Conservation (phyloP, 106 monocot species). For the Dendrobium huoshanense region DNA sequence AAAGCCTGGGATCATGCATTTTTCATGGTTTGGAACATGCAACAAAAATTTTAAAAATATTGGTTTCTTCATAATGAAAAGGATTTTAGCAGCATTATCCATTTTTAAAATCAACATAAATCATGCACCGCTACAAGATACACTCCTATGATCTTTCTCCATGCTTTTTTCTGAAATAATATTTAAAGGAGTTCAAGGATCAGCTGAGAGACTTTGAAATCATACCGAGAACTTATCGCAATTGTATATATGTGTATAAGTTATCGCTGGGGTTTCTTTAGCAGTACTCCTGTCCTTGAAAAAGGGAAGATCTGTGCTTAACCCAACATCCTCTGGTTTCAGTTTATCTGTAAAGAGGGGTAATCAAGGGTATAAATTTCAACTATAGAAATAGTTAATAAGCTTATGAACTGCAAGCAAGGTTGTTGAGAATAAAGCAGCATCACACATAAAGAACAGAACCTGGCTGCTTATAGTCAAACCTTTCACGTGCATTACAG, state of each 20-base stretch:
- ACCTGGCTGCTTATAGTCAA: neutral
- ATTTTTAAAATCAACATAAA: neutral
- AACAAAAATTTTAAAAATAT: neutral
- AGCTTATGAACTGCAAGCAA: neutral
- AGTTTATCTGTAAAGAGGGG: constrained; percentile 47
- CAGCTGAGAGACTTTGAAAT: neutral
- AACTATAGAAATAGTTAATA: neutral
- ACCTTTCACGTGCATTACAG: neutral
- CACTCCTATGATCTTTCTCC: neutral
- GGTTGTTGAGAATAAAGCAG: neutral
- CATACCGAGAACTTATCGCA: constrained; percentile 81
- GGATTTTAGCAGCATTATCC: neutral
- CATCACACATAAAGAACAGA: neutral
- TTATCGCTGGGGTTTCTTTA: constrained; percentile 42
- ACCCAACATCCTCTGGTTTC: constrained; percentile 69
- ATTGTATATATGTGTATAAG: constrained; percentile 49
- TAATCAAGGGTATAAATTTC: neutral
- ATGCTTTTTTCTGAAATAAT: neutral
- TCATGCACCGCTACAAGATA: neutral
- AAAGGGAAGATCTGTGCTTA: constrained; percentile 61
- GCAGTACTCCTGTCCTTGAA: constrained; percentile 32
- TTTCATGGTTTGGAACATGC: neutral
- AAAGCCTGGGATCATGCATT: neutral
- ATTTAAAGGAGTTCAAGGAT: constrained; percentile 1
- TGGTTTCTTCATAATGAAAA: neutral